phyloP scores from a whole-genome alignment of 208 protist species.

The Trypanosoma platydactyli region DNA sequence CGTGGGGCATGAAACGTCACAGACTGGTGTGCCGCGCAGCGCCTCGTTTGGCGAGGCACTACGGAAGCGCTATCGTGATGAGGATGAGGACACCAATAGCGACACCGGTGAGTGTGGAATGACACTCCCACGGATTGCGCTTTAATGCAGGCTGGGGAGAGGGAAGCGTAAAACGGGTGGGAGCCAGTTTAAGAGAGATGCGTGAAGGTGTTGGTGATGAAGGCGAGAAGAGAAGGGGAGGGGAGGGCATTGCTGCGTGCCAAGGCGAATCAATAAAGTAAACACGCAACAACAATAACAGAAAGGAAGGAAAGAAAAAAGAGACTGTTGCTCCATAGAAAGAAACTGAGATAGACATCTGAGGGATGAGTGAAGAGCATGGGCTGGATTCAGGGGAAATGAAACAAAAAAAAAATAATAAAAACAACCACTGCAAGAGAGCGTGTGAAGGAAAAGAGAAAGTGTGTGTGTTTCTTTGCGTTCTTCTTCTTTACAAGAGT shows the following conservation, averaged over 20 bases:
- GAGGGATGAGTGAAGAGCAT: too few species aligned
- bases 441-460: slow-evolving; percentile 7
- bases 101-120: slow-evolving; percentile 9
- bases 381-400: too few species aligned
- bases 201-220: not conserved
- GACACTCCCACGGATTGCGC: not conserved
- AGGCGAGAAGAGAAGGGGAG: not conserved
- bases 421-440: not conserved
- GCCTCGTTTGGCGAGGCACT: slow-evolving; percentile 67
- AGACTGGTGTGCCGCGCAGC: slow-evolving; percentile 34
- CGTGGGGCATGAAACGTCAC: slow-evolving; percentile 36
- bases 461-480: not conserved
- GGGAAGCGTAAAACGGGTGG: not conserved
- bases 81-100: slow-evolving; percentile 58
- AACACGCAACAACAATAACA: not conserved
- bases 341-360: too few species aligned
- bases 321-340: too few species aligned
- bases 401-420: too few species aligned
- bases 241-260: not conserved
- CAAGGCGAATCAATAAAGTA: not conserved
- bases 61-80: slow-evolving; percentile 78
- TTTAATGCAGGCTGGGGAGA: not conserved
- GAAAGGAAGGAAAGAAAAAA: slow-evolving; percentile 14
- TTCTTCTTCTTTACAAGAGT: slow-evolving; percentile 6
- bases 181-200: slow-evolving; percentile 1